Evolutionary conservation across 331 rosid genomes (phyloP), one percentile per base, ranked within the genome.

Genomic region (Arachis monticola): DNA sequence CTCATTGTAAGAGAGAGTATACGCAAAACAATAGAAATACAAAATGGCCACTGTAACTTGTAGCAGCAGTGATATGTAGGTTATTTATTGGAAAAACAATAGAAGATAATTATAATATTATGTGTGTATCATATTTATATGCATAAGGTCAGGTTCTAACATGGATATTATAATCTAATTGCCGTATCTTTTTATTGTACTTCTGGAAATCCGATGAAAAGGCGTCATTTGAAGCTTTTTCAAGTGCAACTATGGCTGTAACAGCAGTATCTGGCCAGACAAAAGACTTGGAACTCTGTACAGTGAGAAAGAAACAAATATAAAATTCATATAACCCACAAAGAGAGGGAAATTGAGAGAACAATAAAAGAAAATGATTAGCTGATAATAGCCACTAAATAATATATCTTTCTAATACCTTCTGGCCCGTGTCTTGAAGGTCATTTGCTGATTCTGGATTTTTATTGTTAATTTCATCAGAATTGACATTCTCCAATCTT

Each of bases 181-280:
- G 85, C 82, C 99, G 82, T 62, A 95, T 44, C 76, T 95, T 95
- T 83, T 92, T 97, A 87, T 95, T 95, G 82, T 92, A 95, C 81
- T 92, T 95, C 80, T 58, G 91, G 78, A 70, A 92, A 80, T 95
- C 99, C 3, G 84, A 74, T 64, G 89, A 64, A 30, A 92, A 79
- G 52, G 87, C 75, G 35, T 89, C 98, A 80, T 87, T 82, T 1
- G 96, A 84, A 74, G 93, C 92, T 85, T 89, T 92, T 86, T 95
- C 98, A 5, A 95, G 90, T 71, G 97, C 83, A 80, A 79, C 82
- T 45, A 90, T 76, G 2, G 97, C 96, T 27, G 84, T 70, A 71
- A 95, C 90, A 71, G 93, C 98, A 78, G 79, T 93, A 80, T 87
- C 94, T 5, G 99, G 99, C 98, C 98, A 95, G 76, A 72, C 75